These are phyloP conservation scores for Globisporangium iwayamae DNA, from an alignment of 352 stramenopile species.

Conservation along the genomic window DNA sequence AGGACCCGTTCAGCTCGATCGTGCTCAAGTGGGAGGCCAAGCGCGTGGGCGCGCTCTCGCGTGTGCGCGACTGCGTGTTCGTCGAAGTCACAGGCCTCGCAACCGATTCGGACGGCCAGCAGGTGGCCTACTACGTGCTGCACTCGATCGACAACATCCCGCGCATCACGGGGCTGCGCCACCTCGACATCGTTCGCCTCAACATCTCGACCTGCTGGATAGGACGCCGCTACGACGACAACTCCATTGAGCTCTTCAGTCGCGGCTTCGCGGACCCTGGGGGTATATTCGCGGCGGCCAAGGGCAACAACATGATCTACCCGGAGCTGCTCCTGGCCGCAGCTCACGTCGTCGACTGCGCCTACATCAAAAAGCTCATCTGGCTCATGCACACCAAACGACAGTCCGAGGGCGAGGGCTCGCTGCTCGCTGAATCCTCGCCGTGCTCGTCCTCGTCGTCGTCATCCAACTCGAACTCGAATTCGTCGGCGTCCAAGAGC, in stretches of 20 bases:
- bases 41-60: slow-evolving; percentile 33
- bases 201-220: slow-evolving; percentile 13
- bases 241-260: slow-evolving; percentile 3
- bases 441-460: not conserved
- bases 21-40: slow-evolving; percentile 43
- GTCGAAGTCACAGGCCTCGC: slow-evolving; percentile 41
- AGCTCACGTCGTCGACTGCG: slow-evolving; percentile 7
- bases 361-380: slow-evolving; percentile 12
- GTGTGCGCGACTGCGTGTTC: slow-evolving; percentile 44
- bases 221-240: not conserved
- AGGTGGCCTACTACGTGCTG: slow-evolving; percentile 24
- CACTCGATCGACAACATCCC: slow-evolving; percentile 17
- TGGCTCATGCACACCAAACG: slow-evolving; percentile 7
- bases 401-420: not conserved
- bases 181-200: slow-evolving; percentile 13
- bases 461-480: not conserved
- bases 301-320: slow-evolving; percentile 1
- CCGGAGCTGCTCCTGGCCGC: slow-evolving; percentile 1
- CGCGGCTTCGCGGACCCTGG: slow-evolving; percentile 2
- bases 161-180: slow-evolving; percentile 7
- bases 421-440: not conserved
- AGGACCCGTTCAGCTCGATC: slow-evolving; percentile 39
- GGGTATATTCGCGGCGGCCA: not conserved
- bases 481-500: not conserved
- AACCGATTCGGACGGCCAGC: slow-evolving; percentile 25